Evolutionary conservation across 441 rosid species (phyloP), one percentile per base, ranked within the genome.

Genomic region (Jatropha podagrica): DNA sequence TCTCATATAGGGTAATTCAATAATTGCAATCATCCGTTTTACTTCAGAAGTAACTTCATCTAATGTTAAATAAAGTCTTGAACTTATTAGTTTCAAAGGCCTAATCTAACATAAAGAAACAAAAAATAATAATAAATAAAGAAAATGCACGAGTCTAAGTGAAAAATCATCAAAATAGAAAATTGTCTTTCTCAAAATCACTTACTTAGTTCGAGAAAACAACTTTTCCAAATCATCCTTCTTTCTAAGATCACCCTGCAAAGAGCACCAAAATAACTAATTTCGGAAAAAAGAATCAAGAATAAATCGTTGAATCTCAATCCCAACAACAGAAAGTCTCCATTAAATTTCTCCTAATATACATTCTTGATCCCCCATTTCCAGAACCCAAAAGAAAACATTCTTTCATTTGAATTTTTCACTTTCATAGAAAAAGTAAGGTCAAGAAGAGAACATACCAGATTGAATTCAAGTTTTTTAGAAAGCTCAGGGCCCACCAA

Each of bases 221-320:
- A 93, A 61, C 69, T 87, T 86, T 81, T 92, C 95, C 74, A 95
- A 81, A 18, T 93, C 97, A 73, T 87, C 83, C 77, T 87, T 92
- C 73, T 91, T 91, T 37, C 99, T 83, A 46, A 95, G 93, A 84
- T 95, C 99, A 81, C 88, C 81, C 99, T 95, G 91, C 85, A 73
- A 49, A 58, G 10, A n/a, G 62, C 12, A 59, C 38, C 77, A 60
- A 54, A 56, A 10, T 6, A 13, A 49, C 15, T 54, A 51, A 73
- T 46, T 12, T 51, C n/a, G 61, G n/a, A 70, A 44, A 65, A 71
- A 42, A 71, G 48, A 69, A 54, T 37, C 26, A 27, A n/a, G 7
- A 42, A 27, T 13, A 49, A 46, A 68, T 49, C n/a, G 26, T 11
- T 8, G 23, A 41, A 51, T 20, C 11, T 40, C 2, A 40, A 59